These are phyloP conservation scores for Colletotrichum acutatum DNA, from an alignment of 2,329 filamentous ascomycete genomes.

Conservation along the genomic window DNA sequence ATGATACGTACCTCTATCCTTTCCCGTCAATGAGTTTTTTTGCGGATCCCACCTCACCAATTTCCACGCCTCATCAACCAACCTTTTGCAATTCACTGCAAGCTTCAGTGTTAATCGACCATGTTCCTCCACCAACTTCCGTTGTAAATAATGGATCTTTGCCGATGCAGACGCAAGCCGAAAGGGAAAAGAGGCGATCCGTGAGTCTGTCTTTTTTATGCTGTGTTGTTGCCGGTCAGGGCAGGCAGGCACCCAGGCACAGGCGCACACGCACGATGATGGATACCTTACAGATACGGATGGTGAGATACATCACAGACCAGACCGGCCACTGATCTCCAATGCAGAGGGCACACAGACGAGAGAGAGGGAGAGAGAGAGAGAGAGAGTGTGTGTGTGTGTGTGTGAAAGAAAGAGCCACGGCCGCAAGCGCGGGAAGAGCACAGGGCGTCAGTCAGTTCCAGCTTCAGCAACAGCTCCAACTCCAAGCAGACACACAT, in stretches of 20 bases:
- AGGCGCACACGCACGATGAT: not conserved
- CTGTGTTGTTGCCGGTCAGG: slow-evolving; percentile 1
- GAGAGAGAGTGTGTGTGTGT: too few relatives aligned
- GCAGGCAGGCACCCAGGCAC: not conserved
- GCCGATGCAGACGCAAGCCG: slow-evolving; percentile 4
- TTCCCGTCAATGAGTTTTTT: not conserved
- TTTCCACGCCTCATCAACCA: not conserved
- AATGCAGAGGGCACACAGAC: not conserved
- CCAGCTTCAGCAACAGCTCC: slow-evolving; percentile 7
- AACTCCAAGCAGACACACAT: too few relatives aligned
- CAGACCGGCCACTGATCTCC: not conserved
- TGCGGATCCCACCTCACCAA: not conserved
- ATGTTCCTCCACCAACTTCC: not conserved
- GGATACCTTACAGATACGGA: not conserved
- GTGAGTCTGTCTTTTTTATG: not conserved
- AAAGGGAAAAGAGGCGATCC: not conserved
- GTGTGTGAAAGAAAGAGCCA: too few relatives aligned
- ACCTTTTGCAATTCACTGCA: not conserved
- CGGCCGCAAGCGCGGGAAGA: slow-evolving; percentile 20
- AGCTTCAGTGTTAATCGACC: not conserved
- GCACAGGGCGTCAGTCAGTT: slow-evolving; percentile 31
- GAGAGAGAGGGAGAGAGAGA: too few relatives aligned
- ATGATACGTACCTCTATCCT: not conserved
- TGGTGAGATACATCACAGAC: not conserved
- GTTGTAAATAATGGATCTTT: not conserved